Conservation (phyloP, 2,329 filamentous ascomycete genomes). For the Rutstroemia sp. region DNA sequence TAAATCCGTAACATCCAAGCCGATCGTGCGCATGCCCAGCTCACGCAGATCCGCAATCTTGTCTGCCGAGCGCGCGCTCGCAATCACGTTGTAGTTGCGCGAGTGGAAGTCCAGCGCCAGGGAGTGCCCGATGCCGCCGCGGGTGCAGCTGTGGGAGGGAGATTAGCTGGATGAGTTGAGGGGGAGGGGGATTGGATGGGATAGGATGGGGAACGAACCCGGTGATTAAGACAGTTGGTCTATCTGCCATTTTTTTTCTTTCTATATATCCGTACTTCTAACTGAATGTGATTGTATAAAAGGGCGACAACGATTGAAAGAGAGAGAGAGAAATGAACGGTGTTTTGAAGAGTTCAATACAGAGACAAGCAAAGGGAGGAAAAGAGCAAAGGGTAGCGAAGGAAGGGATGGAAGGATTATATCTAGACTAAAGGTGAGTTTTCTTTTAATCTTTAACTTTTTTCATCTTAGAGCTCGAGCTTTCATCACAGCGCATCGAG, state of each 20-base stretch:
- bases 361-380: too few relatives aligned
- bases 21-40: slow-evolving; percentile 32
- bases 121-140: slow-evolving; percentile 35
- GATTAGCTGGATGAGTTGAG: background rate
- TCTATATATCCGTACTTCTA: too few relatives aligned
- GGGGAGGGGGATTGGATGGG: background rate
- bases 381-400: too few relatives aligned
- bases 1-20: slow-evolving; percentile 34
- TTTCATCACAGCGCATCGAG: too few relatives aligned
- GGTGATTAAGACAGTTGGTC: background rate
- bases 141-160: slow-evolving; percentile 15
- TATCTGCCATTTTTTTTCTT: background rate
- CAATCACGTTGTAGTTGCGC: slow-evolving; percentile 34
- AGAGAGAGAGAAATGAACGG: too few relatives aligned
- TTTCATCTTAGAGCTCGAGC: too few relatives aligned
- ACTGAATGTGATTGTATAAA: too few relatives aligned
- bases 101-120: slow-evolving; percentile 34
- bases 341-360: too few relatives aligned
- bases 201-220: background rate
- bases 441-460: too few relatives aligned
- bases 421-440: too few relatives aligned
- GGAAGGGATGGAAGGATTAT: too few relatives aligned
- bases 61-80: slow-evolving; percentile 32
- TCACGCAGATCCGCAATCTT: slow-evolving; percentile 27
- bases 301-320: too few relatives aligned